Evolutionary conservation across 768 basidiomycete genomes (phyloP).

Genomic region (Boletus vinaceobasis): DNA sequence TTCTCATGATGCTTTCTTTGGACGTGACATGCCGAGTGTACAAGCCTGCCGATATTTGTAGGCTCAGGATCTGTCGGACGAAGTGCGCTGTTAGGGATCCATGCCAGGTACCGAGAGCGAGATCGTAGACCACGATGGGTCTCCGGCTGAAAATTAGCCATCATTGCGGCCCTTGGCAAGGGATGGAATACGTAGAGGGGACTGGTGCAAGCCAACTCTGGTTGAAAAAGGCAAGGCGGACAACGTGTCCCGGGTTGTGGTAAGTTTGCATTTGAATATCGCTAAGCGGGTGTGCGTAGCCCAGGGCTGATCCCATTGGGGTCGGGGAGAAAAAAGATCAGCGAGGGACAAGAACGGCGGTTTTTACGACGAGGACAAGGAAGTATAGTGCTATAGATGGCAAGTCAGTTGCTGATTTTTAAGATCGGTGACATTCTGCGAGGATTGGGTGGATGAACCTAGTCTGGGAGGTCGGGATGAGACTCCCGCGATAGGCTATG

Average conservation of each 20-base stretch:
- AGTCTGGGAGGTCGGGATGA: neutral
- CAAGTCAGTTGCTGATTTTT: neutral
- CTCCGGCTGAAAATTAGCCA: neutral
- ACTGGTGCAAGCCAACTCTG: neutral
- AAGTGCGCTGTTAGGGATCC: constrained; percentile 12
- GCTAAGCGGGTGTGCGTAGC: neutral
- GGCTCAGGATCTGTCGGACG: neutral
- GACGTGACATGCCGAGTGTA: neutral
- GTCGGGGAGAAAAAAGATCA: constrained; percentile 8
- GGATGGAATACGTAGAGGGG: neutral
- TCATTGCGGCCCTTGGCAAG: constrained; percentile 7
- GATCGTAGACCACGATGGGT: neutral
- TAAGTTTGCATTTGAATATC: constrained; percentile 9
- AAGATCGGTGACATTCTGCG: neutral
- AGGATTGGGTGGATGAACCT: neutral
- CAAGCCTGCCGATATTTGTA: neutral
- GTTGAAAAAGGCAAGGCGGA: neutral
- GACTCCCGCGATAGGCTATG: neutral
- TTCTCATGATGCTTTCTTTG: neutral
- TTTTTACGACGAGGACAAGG: neutral
- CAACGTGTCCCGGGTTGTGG: constrained; percentile 14
- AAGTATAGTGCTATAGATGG: neutral
- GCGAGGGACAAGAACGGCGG: neutral
- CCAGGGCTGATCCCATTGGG: neutral
- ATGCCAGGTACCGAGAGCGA: neutral